Evolutionary conservation across 2,329 filamentous ascomycete species (phyloP).

Genomic region (Colletotrichum paranaense): DNA sequence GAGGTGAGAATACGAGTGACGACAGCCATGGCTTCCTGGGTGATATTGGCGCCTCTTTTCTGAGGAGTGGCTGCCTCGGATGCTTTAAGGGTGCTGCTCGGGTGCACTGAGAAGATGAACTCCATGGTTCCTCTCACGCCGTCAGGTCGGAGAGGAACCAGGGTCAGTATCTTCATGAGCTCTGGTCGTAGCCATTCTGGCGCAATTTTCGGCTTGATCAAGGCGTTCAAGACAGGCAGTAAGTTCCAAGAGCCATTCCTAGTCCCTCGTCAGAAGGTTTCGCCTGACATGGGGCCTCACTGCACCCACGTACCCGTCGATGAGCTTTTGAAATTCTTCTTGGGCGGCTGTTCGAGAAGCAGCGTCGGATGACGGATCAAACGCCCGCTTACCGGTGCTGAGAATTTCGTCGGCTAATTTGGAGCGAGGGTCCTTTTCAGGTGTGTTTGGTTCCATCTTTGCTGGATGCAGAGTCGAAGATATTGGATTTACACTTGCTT

Average conservation of each 20-base stretch:
- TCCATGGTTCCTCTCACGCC: conserved; percentile 77
- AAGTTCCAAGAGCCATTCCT: conserved; percentile 60
- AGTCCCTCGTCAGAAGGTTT: conserved; percentile 37
- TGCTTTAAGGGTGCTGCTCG: conserved; percentile 57
- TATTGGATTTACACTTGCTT: not conserved
- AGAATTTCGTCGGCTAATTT: conserved; percentile 47
- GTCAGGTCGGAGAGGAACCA: conserved; percentile 69
- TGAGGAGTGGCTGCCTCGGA: conserved; percentile 57
- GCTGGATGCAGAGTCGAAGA: not conserved
- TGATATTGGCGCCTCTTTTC: conserved; percentile 72
- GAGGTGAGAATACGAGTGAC: conserved; percentile 71
- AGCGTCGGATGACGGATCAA: conserved; percentile 54
- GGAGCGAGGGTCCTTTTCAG: conserved; percentile 20
- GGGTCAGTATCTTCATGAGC: conserved; percentile 67
- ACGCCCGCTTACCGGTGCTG: conserved; percentile 59
- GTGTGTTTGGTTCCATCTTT: conserved; percentile 27
- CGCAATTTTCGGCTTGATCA: conserved; percentile 70
- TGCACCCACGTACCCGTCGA: conserved; percentile 55
- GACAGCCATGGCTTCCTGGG: conserved; percentile 74
- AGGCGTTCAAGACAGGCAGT: conserved; percentile 69
- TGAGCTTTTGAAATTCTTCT: conserved; percentile 56
- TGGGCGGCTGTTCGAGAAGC: conserved; percentile 47
- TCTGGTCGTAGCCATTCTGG: conserved; percentile 70
- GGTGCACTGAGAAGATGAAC: conserved; percentile 77
- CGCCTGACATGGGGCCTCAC: conserved; percentile 21